Percentiles rank a stretch among this genome's conserved stretches.
These are phyloP conservation scores for Candida palmyrensis DNA, from an alignment of 805 yeast genomes.

Conservation along the genomic window DNA sequence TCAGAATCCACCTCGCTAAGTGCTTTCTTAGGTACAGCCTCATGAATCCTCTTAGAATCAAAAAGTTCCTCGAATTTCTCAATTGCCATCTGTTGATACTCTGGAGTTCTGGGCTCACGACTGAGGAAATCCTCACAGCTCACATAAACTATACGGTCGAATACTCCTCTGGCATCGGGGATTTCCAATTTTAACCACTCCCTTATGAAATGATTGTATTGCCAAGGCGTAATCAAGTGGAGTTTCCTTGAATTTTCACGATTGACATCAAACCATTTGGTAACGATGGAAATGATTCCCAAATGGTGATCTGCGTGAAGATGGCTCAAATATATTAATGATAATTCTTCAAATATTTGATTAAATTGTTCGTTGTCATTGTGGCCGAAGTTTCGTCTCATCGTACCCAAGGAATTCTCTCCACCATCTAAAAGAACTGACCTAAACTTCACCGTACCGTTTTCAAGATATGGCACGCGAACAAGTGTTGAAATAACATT, in stretches of 20 bases:
- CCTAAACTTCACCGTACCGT: constrained; percentile 20
- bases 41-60: constrained; percentile 6
- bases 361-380: constrained; percentile 29
- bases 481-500: constrained; percentile 81
- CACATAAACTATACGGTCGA: constrained; percentile 43
- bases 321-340: constrained; percentile 73
- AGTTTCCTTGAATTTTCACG: constrained; percentile 30
- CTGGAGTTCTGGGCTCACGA: constrained; percentile 22
- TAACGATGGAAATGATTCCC: constrained; percentile 68
- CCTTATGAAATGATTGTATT: constrained; percentile 55
- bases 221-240: constrained; percentile 71
- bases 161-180: constrained; percentile 20
- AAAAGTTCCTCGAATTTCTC: constrained; percentile 28
- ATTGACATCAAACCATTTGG: constrained; percentile 57
- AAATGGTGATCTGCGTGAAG: constrained; percentile 96
- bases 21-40: constrained; percentile 15
- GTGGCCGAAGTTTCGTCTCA: constrained; percentile 57
- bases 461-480: constrained; percentile 52
- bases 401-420: constrained; percentile 78
- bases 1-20: constrained; percentile 22
- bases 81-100: constrained; percentile 21
- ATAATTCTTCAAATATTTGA: constrained; percentile 53
- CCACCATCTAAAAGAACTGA: constrained; percentile 86
- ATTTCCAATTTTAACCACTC: constrained; percentile 62
- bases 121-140: constrained; percentile 56